A percentile compares a stretch with the other conserved stretches of the same genome.
Conservation (phyloP, 1,284 basidiomycete species). For the Apiotrichum laibachii region DNA sequence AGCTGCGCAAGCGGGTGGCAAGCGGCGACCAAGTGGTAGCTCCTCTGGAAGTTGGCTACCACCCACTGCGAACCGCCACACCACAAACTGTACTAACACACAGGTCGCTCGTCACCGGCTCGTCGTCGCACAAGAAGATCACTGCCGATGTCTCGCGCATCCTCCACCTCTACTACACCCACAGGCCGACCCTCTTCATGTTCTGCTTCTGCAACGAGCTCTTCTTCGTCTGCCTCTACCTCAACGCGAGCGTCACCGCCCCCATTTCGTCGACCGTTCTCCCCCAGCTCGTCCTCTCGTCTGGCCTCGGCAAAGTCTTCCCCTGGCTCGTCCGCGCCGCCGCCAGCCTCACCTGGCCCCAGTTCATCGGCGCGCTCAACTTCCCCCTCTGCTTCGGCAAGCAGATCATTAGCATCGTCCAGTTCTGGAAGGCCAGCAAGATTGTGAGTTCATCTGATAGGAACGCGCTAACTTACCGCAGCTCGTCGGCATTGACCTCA, state of each 20-base stretch:
- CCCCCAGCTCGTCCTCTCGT: constrained; percentile 33
- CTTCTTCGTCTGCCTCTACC: constrained; percentile 94
- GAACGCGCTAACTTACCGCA: constrained; percentile 9
- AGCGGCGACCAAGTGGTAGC: not conserved
- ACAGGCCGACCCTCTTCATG: constrained; percentile 79
- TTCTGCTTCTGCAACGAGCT: constrained; percentile 97
- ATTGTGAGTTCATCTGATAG: constrained; percentile 54
- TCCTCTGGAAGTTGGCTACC: not conserved
- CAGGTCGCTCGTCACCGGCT: constrained; percentile 90
- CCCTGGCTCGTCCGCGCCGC: constrained; percentile 31
- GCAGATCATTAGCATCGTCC: constrained; percentile 93
- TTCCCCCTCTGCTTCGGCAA: constrained; percentile 76
- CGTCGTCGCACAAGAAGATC: constrained; percentile 86
- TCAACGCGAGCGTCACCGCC: constrained; percentile 77
- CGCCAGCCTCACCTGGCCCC: constrained; percentile 67
- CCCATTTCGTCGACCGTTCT: constrained; percentile 36
- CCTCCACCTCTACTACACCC: constrained; percentile 89
- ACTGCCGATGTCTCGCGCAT: constrained; percentile 88
- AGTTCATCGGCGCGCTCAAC: constrained; percentile 65
- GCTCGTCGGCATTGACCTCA: constrained; percentile 82
- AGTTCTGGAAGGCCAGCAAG: constrained; percentile 98
- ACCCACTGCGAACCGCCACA: not conserved
- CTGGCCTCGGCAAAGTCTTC: constrained; percentile 25
- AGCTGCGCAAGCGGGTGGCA: not conserved
- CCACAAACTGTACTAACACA: not conserved